Conservation (phyloP, 2,329 filamentous ascomycete species). For the Pleoardoris graminearum region DNA sequence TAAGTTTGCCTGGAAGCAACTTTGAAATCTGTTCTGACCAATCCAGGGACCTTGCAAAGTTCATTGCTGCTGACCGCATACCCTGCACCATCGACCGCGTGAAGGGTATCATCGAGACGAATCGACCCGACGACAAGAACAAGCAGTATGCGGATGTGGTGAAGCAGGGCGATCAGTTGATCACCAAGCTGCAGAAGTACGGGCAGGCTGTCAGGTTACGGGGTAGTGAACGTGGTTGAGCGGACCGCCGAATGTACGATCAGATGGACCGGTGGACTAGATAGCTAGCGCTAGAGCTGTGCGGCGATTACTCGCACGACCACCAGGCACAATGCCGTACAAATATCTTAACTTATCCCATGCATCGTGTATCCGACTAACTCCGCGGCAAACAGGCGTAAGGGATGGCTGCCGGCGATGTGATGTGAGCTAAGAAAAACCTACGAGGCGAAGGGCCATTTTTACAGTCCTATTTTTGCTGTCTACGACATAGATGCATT, state of each 20-base stretch:
- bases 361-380: not conserved
- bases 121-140: slow-evolving; percentile 98
- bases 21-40: slow-evolving; percentile 17
- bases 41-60: slow-evolving; percentile 85
- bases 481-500: too few species aligned
- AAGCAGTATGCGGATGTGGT: slow-evolving; percentile 99
- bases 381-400: not conserved
- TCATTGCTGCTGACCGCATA: slow-evolving; percentile 92
- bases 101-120: slow-evolving; percentile 95
- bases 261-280: slow-evolving; percentile 6
- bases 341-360: not conserved
- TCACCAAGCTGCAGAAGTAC: slow-evolving; percentile 99
- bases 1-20: slow-evolving; percentile 52
- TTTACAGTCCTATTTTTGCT: too few species aligned
- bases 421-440: too few species aligned
- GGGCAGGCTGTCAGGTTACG: slow-evolving; percentile 92
- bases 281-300: slow-evolving; percentile 25
- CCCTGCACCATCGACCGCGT: slow-evolving; percentile 98
- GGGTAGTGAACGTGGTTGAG: slow-evolving; percentile 85
- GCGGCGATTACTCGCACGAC: slow-evolving; percentile 20
- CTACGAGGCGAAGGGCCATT: too few species aligned
- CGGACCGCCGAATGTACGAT: not conserved
- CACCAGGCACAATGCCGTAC: slow-evolving; percentile 6
- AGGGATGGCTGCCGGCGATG: slow-evolving; percentile 3
- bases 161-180: slow-evolving; percentile 94